phyloP scores from a whole-genome alignment of 2,329 filamentous ascomycete genomes.

The Exophiala spinifera region DNA sequence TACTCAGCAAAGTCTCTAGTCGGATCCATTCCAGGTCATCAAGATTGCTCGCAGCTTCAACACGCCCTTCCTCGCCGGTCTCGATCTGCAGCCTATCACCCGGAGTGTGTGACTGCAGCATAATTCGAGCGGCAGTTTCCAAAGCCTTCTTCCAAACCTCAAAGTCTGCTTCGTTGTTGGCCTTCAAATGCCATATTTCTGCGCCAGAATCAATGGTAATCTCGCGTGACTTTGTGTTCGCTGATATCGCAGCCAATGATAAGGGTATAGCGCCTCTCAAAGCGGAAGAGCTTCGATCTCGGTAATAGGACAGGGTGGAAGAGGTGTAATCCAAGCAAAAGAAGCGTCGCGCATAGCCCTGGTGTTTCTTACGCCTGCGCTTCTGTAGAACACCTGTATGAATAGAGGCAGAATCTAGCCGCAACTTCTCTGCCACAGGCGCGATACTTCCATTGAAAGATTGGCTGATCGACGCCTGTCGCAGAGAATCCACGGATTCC shows the following conservation, averaged over 20 bases:
- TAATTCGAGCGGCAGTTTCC: constrained; percentile 69
- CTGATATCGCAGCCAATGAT: constrained; percentile 84
- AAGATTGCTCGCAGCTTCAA: constrained; percentile 38
- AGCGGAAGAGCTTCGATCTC: constrained; percentile 88
- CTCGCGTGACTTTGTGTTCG: constrained; percentile 81
- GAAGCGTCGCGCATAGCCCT: constrained; percentile 88
- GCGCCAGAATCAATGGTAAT: constrained; percentile 96
- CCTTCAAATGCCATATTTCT: constrained; percentile 92
- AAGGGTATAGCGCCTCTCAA: constrained; percentile 89
- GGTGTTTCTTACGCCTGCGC: constrained; percentile 85
- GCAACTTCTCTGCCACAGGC: constrained; percentile 9
- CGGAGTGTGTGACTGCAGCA: constrained; percentile 32
- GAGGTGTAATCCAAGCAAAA: constrained; percentile 95
- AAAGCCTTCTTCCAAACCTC: constrained; percentile 81
- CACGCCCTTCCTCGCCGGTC: constrained; percentile 26
- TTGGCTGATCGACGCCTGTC: constrained; percentile 33
- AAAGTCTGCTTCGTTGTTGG: constrained; percentile 80
- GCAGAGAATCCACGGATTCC: constrained; percentile 52
- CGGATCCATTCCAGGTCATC: constrained; percentile 84
- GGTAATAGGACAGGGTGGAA: constrained; percentile 93
- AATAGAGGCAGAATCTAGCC: constrained; percentile 48
- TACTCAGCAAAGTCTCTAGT: constrained; percentile 79
- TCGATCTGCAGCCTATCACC: constrained; percentile 34
- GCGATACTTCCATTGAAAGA: constrained; percentile 10
- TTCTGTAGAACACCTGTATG: constrained; percentile 86